A percentile compares a stretch with the other conserved stretches of the same genome.
Evolutionary conservation across 805 yeast genomes (phyloP).

Genomic region (Metschnikowia sp.): DNA sequence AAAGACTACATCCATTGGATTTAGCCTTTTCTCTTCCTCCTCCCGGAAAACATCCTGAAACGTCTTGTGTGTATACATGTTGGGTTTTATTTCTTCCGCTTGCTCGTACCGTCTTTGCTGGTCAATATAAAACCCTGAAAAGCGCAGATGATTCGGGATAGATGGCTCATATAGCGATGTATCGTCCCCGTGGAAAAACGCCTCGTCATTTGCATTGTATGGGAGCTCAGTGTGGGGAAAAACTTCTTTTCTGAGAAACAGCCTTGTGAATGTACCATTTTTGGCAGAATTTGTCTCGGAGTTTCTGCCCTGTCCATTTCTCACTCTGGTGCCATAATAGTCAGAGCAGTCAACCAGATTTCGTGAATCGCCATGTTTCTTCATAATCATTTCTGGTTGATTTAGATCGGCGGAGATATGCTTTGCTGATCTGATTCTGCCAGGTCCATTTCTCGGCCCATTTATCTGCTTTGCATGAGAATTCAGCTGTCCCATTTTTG

Average conservation of each 20-base stretch:
- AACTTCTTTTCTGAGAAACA: background rate
- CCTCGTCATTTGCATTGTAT: background rate
- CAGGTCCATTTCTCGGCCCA: background rate
- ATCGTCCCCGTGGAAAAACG: conserved; percentile 1
- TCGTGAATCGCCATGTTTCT: background rate
- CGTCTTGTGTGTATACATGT: conserved; percentile 37
- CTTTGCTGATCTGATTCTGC: background rate
- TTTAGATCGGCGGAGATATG: conserved; percentile 29
- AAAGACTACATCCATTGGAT: conserved; percentile 41
- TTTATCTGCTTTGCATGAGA: too few relatives aligned
- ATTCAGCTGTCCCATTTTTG: too few relatives aligned
- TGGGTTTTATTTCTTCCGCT: conserved; percentile 30
- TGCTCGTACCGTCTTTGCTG: conserved; percentile 35
- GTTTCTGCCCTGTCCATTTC: background rate
- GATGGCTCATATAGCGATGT: conserved; percentile 11
- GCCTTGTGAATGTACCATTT: background rate
- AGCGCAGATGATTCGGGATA: conserved; percentile 4
- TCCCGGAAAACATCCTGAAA: conserved; percentile 35
- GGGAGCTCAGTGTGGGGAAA: background rate
- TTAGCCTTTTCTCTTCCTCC: conserved; percentile 29
- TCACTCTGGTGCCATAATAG: conserved; percentile 5
- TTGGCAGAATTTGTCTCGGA: background rate
- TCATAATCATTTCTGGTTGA: background rate
- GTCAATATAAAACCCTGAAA: conserved; percentile 34
- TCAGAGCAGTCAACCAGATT: conserved; percentile 6